phyloP scores from a whole-genome alignment of 2,329 filamentous ascomycete species.

The Nemania diffusa region DNA sequence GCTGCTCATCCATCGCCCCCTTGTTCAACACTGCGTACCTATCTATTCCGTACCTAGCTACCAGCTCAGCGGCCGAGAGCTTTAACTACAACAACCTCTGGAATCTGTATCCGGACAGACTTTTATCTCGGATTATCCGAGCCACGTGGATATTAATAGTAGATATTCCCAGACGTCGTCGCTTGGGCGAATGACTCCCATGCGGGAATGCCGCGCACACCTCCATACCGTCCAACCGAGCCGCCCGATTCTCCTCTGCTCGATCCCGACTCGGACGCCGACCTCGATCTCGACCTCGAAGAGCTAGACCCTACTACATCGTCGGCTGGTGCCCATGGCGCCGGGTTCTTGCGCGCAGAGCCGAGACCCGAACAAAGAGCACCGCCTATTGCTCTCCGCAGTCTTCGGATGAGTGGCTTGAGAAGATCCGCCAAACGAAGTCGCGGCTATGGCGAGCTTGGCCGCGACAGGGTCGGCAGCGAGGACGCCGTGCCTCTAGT shows the following conservation, averaged over 20 bases:
- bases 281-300: constrained; percentile 80
- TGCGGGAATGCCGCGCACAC: constrained; percentile 68
- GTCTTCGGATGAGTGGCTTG: constrained; percentile 72
- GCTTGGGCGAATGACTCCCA: constrained; percentile 48
- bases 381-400: constrained; percentile 75
- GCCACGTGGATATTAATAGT: not conserved
- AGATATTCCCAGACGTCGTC: constrained; percentile 26
- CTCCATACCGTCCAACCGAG: constrained; percentile 64
- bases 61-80: not conserved
- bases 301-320: constrained; percentile 75
- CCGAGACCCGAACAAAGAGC: constrained; percentile 60
- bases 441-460: constrained; percentile 69
- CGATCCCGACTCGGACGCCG: constrained; percentile 82
- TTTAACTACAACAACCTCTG: not conserved
- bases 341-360: constrained; percentile 60
- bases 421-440: constrained; percentile 66
- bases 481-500: constrained; percentile 76
- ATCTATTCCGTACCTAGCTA: not conserved
- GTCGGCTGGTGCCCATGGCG: constrained; percentile 52
- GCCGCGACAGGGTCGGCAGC: constrained; percentile 65
- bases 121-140: not conserved
- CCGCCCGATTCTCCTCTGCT: constrained; percentile 72
- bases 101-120: not conserved
- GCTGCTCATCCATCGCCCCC: not conserved
- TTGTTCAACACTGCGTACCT: not conserved